phyloP scores from a whole-genome alignment of 2,329 filamentous ascomycete species.

The Ciborinia camelliae region DNA sequence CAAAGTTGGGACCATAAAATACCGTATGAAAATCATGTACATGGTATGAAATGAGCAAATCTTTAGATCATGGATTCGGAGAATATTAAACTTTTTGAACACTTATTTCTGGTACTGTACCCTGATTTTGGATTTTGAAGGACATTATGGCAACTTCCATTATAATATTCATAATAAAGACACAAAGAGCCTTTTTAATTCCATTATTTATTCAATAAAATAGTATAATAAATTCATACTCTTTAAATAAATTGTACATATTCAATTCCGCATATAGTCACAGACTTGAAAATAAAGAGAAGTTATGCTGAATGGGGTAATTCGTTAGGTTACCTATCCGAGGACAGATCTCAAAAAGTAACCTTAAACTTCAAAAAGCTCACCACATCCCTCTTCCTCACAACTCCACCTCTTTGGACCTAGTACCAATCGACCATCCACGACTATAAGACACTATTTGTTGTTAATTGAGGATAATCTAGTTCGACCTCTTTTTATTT shows the following conservation, averaged over 20 bases:
- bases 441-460: not conserved
- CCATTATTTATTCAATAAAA: not conserved
- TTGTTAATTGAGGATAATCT: not conserved
- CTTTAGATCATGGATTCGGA: not conserved
- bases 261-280: not conserved
- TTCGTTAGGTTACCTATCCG: not conserved
- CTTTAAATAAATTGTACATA: not conserved
- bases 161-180: not conserved
- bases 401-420: slow-evolving; percentile 1
- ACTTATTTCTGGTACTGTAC: not conserved
- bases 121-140: not conserved
- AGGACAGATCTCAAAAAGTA: slow-evolving; percentile 13
- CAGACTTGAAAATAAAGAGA: not conserved
- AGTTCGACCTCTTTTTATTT: not conserved
- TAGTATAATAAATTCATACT: not conserved
- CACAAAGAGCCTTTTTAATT: not conserved
- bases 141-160: not conserved
- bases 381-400: slow-evolving; percentile 14
- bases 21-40: not conserved
- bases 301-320: slow-evolving; percentile 8
- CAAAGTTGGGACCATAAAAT: not conserved
- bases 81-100: not conserved
- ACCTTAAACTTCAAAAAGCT: slow-evolving; percentile 8
- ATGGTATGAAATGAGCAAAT: not conserved
- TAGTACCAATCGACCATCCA: not conserved